Base-by-base conservation (phyloP, 2,329 filamentous ascomycete species). In the Cercospora berteroae region DNA sequence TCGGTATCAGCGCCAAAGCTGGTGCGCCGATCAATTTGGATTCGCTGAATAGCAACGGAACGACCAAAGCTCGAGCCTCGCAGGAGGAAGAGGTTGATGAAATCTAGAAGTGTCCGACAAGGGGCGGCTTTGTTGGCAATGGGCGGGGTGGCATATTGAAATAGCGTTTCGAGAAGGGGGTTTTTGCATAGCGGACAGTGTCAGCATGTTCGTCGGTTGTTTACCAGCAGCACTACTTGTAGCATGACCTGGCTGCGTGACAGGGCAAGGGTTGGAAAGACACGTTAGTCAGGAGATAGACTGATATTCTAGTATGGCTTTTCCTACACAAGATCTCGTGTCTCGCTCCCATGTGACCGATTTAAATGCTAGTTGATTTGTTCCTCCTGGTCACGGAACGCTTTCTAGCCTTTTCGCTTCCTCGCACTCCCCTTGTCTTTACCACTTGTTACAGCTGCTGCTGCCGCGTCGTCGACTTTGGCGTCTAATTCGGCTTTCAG, bases 1-100 rank as follows among this genome's bases (percentile, higher is more conserved):
- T 97, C 77, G 89, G 89, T 23, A 91, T 97, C 88, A 74, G 71
- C 68, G 73, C 70, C 60, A 75, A 74, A 86, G 83, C 78, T 86
- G 73, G 89, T 90, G 77, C 88, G 90, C 58, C 66, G 31, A 68
- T 71, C 63, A 69, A 72, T 72, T 66, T 70, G 67, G 48, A 63
- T 60, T 52, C 66, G 20, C 60, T 67, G 67, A 77, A 81, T 69
- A 77, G 76, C 4, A 78, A 81, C 62, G 81, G 81, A 20, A 83
- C 80, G 75, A 81, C 78, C 71, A 79, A 72, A 52, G 69, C 71
- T 13, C 71, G 67, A 59, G 72, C 69, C 27, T 66, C 69, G 27
- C 67, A 69, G 63, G 76, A 78, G 29, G 77, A 78, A 23, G 75
- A 78, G 44, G 69, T 75, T 39, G 77, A 79, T 67, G 77, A 78